phyloP scores from a whole-genome alignment of 768 basidiomycete species.

The Wakefieldia striispora region DNA sequence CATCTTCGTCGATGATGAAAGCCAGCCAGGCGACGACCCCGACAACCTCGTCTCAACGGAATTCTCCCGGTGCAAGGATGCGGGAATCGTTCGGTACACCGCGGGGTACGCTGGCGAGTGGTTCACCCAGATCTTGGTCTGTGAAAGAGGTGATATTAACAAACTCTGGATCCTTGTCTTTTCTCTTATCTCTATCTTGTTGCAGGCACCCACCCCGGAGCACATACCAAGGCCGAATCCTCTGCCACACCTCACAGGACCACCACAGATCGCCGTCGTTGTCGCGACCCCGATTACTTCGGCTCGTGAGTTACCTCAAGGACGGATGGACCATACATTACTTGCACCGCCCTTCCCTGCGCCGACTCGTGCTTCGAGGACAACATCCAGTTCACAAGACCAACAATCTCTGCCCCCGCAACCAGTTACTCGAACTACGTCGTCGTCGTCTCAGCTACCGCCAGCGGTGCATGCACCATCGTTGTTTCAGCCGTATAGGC shows the following conservation, averaged over 20 bases:
- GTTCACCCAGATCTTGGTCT: slow-evolving; percentile 22
- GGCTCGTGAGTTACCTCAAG: slow-evolving; percentile 22
- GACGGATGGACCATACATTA: slow-evolving; percentile 21
- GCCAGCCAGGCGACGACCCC: slow-evolving; percentile 23
- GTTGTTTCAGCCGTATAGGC: slow-evolving; percentile 24
- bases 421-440: slow-evolving; percentile 6
- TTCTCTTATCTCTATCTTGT: slow-evolving; percentile 8
- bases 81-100: slow-evolving; percentile 23
- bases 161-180: neutral
- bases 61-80: slow-evolving; percentile 14
- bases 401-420: slow-evolving; percentile 15
- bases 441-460: slow-evolving; percentile 17
- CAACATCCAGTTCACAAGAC: slow-evolving; percentile 23
- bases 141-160: slow-evolving; percentile 26
- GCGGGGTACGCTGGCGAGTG: slow-evolving; percentile 19
- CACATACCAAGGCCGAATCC: slow-evolving; percentile 9
- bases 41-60: slow-evolving; percentile 24
- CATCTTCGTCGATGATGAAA: slow-evolving; percentile 28
- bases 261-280: slow-evolving; percentile 32
- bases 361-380: slow-evolving; percentile 24
- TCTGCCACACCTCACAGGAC: slow-evolving; percentile 11
- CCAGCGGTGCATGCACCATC: slow-evolving; percentile 16
- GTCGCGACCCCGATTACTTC: slow-evolving; percentile 27
- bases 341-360: slow-evolving; percentile 29
- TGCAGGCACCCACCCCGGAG: slow-evolving; percentile 24